Base-by-base conservation (phyloP, 805 yeast genomes). In the Wickerhamomyces mucosus region DNA sequence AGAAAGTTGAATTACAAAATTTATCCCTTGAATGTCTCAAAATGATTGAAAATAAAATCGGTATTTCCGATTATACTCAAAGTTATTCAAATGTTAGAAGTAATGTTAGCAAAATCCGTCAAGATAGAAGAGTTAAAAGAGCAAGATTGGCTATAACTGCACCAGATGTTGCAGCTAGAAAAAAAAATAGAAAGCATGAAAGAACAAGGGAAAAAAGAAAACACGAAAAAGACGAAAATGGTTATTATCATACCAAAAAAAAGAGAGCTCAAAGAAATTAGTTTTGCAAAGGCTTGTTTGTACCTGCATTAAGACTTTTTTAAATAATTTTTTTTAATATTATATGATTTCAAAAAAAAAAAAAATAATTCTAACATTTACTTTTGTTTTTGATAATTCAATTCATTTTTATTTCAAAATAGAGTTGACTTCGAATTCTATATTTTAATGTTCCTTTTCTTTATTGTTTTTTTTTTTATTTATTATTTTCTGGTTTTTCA, bases 121-220 rank as follows among this genome's bases (percentile, higher is more conserved):
- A 69, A 36, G 94, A 84, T 29, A 73, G 96, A 56, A 75, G 67
- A 50, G 69, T 81, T 0, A 78, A 77, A 49, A 67, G 86, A 35
- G 80, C 94, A 0, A 77, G 80, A 36, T 58, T 84, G 50, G 80
- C 85, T 3, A 65, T 88, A 9, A 69, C 67, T 15, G 81, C 79
- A 4, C 97, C 97, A 1, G 95, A 80, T 12, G 57, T 70, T 26
- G 78, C 84, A n/a, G 92, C 95, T 2, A 70, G 68, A 42, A 72
- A 82, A 54, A 83, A 80, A 58, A 49, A 83, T 47, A 78, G 66
- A 56, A 83, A 81, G 53, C 94, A 88, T 58, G 73, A 67, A 23
- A 70, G 78, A 45, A 68, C 72, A 18, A 74, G 88, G 52, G 92
- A 81, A 40, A 82, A 78, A 63, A 70, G 95, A 54, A 79, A 71